Evolutionary conservation across 1,284 basidiomycete genomes (phyloP).

Genomic region (Volvariella volvacea): DNA sequence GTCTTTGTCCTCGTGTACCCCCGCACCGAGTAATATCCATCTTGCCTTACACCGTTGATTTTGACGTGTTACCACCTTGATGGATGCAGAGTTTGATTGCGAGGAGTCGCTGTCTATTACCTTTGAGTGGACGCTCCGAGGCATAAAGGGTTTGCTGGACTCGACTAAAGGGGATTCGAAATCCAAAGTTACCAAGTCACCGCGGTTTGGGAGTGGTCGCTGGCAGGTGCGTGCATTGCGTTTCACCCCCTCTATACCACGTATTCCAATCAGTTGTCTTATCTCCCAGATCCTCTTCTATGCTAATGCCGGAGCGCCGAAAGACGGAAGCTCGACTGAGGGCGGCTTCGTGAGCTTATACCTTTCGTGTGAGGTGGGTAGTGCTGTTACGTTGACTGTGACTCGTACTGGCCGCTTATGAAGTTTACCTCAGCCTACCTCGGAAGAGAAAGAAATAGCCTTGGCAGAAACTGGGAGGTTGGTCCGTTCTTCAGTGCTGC

Average conservation of each 20-base stretch:
- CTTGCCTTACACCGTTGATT: constrained; percentile 1
- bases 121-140: constrained; percentile 72
- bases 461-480: constrained; percentile 37
- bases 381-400: not conserved
- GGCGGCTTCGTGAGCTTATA: constrained; percentile 64
- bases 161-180: constrained; percentile 64
- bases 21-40: too few relatives aligned
- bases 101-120: constrained; percentile 56
- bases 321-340: constrained; percentile 30
- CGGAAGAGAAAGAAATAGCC: constrained; percentile 65
- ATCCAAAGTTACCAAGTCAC: constrained; percentile 64
- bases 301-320: constrained; percentile 65
- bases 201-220: constrained; percentile 57
- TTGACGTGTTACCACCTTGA: constrained; percentile 6
- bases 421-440: constrained; percentile 71
- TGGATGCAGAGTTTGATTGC: constrained; percentile 23
- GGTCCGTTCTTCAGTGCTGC: constrained; percentile 1
- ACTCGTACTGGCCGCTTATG: too few relatives aligned
- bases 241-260: not conserved
- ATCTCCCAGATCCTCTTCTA: constrained; percentile 70
- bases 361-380: constrained; percentile 70
- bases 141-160: constrained; percentile 67
- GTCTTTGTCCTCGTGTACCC: too few relatives aligned
- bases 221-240: constrained; percentile 50
- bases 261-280: not conserved